Base-by-base conservation (phyloP, 177 flowering plant species). In the Vitis hybrid region DNA sequence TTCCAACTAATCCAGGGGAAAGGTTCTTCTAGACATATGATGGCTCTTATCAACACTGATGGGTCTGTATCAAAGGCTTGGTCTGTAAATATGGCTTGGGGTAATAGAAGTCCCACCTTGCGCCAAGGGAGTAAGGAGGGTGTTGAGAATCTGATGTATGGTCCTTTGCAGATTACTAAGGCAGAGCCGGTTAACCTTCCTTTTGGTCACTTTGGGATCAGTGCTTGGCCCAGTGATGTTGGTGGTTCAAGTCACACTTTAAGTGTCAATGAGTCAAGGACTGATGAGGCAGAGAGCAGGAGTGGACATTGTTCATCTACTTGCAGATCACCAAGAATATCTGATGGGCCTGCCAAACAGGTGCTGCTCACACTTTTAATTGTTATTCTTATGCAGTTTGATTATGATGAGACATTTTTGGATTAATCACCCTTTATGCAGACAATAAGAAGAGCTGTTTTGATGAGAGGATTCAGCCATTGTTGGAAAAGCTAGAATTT, bases 51-150 rank as follows among this genome's bases (percentile, higher is more conserved):
- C 4, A 91, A 95, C 65, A 84, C 73, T 45, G 99, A 95, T 79
- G 99, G 99, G 17, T 90, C 99, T 65, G 95, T 93, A 56, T 97
- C 98, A 50, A 93, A 85, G 78, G 95, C 99, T 21, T 92, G 98
- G 99, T 97, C 97, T 64, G 89, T 95, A 63, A 77, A 80, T 59
- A 72, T 88, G 17, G 63, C 77, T n/a, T 89, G 84, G 69, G 65
- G 74, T 67, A 80, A 83, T 61, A 83, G 93, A 39, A 84, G 79
- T 64, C 79, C 81, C 49, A 50, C 71, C 45, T 49, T 72, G 26
- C 69, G 79, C 19, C 45, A 65, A 71, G 84, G 87, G 55, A 76
- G 59, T 62, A 89, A 78, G 55, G 80, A 74, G 76, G 88, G 87
- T 54, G 70, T 82, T n/a, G 86, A 89, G 17, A 73, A 54, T 52